Evolutionary conservation across 495 filamentous ascomycete species (phyloP).

Genomic region (Penicillium malachiteum): DNA sequence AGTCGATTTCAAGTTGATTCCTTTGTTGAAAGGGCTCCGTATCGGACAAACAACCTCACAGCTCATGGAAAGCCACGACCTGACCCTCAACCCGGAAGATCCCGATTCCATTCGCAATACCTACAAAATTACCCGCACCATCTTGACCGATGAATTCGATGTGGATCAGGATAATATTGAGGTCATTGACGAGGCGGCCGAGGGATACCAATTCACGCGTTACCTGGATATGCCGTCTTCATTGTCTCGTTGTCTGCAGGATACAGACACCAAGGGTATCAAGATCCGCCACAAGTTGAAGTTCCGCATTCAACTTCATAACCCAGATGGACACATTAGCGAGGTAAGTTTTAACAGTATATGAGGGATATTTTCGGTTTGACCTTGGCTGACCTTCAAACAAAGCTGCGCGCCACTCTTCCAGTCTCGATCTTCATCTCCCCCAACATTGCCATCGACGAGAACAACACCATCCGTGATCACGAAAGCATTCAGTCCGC

Average conservation of each 20-base stretch:
- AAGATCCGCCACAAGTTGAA: constrained; percentile 85
- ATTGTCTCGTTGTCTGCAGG: constrained; percentile 77
- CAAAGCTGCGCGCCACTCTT: constrained; percentile 75
- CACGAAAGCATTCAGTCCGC: constrained; percentile 41
- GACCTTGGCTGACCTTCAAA: constrained; percentile 10
- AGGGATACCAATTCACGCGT: constrained; percentile 72
- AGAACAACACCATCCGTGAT: constrained; percentile 68
- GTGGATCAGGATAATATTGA: constrained; percentile 60
- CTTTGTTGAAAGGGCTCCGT: constrained; percentile 80
- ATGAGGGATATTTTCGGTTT: neutral
- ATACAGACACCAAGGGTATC: constrained; percentile 78
- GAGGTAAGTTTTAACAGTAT: constrained; percentile 54
- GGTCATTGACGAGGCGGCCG: constrained; percentile 70
- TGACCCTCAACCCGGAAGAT: constrained; percentile 52
- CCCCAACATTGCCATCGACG: constrained; percentile 79
- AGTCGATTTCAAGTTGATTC: constrained; percentile 76
- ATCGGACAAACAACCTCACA: constrained; percentile 74
- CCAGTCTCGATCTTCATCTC: constrained; percentile 92
- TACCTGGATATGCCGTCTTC: constrained; percentile 72
- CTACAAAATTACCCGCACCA: constrained; percentile 60
- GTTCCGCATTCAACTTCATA: constrained; percentile 81
- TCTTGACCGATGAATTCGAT: constrained; percentile 62
- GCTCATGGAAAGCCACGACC: constrained; percentile 75
- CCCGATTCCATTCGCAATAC: constrained; percentile 53
- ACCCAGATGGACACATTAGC: constrained; percentile 90